phyloP scores from a whole-genome alignment of 768 basidiomycete species.

The Lenzites betulinus region DNA sequence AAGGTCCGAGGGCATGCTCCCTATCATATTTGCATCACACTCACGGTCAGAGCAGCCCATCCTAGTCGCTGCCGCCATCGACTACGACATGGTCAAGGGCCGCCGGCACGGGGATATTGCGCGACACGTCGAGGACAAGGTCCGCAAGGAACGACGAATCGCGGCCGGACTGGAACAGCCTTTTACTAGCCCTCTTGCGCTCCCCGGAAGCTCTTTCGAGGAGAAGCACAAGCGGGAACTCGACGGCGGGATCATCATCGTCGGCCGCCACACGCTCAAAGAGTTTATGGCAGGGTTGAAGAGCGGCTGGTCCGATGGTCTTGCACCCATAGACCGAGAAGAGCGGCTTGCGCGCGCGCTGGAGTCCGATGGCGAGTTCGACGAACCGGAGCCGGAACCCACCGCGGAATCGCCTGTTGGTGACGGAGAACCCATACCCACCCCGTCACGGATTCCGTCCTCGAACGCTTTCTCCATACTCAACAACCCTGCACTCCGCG shows the following conservation, averaged over 20 bases:
- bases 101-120: slow-evolving; percentile 86
- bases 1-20: slow-evolving; percentile 62
- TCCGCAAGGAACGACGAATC: slow-evolving; percentile 68
- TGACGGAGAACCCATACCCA: slow-evolving; percentile 46
- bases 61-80: slow-evolving; percentile 90
- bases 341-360: slow-evolving; percentile 67
- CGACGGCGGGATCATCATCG: slow-evolving; percentile 81
- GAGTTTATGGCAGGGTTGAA: slow-evolving; percentile 90
- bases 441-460: slow-evolving; percentile 38
- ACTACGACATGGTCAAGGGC: slow-evolving; percentile 83
- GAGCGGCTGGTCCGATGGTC: slow-evolving; percentile 78
- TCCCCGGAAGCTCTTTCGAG: slow-evolving; percentile 55
- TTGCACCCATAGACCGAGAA: slow-evolving; percentile 70
- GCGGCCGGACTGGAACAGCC: slow-evolving; percentile 63
- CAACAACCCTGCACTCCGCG: slow-evolving; percentile 30
- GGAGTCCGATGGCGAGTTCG: slow-evolving; percentile 75
- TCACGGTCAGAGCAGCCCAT: slow-evolving; percentile 64
- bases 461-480: slow-evolving; percentile 34
- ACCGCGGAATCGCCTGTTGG: slow-evolving; percentile 30
- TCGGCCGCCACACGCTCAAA: slow-evolving; percentile 91
- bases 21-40: slow-evolving; percentile 15
- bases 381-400: slow-evolving; percentile 52
- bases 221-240: slow-evolving; percentile 60
- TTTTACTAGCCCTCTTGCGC: slow-evolving; percentile 41
- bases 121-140: slow-evolving; percentile 70